Conservation (phyloP, 768 basidiomycete species). For the Amanita exitialis region DNA sequence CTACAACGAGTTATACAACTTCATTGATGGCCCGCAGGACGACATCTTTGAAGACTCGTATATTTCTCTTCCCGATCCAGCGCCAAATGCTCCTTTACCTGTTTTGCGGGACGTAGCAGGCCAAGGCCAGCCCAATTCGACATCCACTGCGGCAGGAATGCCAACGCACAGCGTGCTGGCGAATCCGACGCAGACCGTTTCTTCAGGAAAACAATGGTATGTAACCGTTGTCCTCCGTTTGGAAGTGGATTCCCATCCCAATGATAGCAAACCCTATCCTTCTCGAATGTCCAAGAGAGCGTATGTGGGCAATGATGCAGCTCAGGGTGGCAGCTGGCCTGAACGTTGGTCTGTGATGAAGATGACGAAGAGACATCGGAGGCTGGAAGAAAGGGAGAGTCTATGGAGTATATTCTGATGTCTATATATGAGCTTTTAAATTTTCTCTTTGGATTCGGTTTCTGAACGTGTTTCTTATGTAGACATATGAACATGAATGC, state of each 20-base stretch:
- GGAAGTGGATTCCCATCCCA: background rate
- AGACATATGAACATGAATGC: too few relatives aligned
- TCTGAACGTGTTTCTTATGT: too few relatives aligned
- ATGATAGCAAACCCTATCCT: background rate
- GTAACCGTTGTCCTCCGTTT: background rate
- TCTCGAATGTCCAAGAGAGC: background rate
- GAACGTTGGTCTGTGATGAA: background rate
- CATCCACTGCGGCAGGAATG: background rate
- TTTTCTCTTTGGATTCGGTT: background rate
- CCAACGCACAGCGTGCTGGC: background rate
- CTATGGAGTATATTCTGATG: background rate
- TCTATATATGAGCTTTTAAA: background rate
- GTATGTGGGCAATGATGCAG: background rate
- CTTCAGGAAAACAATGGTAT: background rate
- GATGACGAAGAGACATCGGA: background rate
- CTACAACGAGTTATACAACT: conserved; percentile 66
- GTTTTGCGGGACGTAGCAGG: background rate
- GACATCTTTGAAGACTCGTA: conserved; percentile 65
- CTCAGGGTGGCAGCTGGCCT: background rate
- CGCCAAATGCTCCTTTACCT: conserved; percentile 15
- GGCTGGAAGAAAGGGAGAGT: background rate
- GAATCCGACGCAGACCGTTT: background rate
- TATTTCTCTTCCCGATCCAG: conserved; percentile 29
- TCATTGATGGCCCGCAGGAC: conserved; percentile 58
- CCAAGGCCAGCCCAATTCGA: background rate